A percentile compares a stretch with the other conserved stretches of the same genome.
Conservation (phyloP, 257 asterid species). For the Perilla frutescens region DNA sequence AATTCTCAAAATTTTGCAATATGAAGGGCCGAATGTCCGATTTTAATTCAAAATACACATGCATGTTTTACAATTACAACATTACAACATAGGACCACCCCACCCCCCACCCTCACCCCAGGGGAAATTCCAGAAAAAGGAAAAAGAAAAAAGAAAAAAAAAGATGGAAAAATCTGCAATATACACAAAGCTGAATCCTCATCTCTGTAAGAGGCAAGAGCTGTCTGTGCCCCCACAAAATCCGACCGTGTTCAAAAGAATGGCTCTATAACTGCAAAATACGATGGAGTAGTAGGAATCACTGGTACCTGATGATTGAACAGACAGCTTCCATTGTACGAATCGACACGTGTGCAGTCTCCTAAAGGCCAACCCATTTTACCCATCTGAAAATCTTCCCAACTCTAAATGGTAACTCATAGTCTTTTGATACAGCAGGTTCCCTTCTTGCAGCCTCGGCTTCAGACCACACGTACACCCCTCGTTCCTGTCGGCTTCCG, state of each 20-base stretch:
- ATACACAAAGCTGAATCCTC: conserved; percentile 43
- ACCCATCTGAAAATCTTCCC: conserved; percentile 92
- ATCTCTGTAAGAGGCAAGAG: conserved; percentile 37
- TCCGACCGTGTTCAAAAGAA: conserved; percentile 34
- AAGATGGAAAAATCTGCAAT: conserved; percentile 38
- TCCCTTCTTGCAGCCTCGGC: conserved; percentile 91
- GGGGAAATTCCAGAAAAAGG: background rate
- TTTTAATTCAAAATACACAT: conserved; percentile 39
- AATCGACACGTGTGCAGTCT: background rate
- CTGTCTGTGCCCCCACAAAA: conserved; percentile 36
- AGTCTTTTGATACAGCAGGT: conserved; percentile 85
- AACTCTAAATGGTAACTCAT: conserved; percentile 83
- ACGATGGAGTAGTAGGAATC: background rate
- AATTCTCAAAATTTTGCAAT: conserved; percentile 11
- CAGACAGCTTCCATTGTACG: too few species aligned
- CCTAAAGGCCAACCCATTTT: conserved; percentile 91
- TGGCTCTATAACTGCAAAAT: conserved; percentile 27
- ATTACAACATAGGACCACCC: conserved; percentile 35
- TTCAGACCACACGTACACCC: conserved; percentile 92
- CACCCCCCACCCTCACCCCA: background rate
- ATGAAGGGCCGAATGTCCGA: conserved; percentile 28
- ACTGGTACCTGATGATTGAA: too few species aligned
- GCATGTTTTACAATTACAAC: conserved; percentile 44
- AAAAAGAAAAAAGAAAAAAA: too few species aligned
- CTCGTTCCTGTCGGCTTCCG: conserved; percentile 91